Evolutionary conservation across 2,329 filamentous ascomycete species (phyloP).

Genomic region (Cordyceps sp.): DNA sequence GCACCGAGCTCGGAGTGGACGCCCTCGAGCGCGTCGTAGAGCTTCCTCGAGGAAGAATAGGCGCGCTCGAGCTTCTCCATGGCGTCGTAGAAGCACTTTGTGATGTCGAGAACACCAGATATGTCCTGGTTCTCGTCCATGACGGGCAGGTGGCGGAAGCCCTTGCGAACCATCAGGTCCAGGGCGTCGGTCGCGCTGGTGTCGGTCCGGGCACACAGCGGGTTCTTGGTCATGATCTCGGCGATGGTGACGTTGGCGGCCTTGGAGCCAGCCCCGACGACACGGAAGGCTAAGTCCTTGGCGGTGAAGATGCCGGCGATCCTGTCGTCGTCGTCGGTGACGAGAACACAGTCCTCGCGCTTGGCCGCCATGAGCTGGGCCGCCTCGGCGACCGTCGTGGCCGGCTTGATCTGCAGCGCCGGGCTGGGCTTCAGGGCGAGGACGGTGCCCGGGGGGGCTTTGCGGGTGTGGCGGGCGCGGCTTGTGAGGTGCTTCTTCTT

Average conservation of each 20-base stretch:
- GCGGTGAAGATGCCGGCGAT: slow-evolving; percentile 98
- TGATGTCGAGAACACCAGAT: slow-evolving; percentile 93
- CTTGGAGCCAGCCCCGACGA: slow-evolving; percentile 82
- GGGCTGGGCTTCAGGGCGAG: slow-evolving; percentile 89
- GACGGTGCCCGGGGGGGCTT: slow-evolving; percentile 90
- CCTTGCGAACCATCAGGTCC: slow-evolving; percentile 95
- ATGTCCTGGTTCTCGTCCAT: slow-evolving; percentile 99
- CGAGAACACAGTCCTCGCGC: slow-evolving; percentile 91
- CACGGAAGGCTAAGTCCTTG: slow-evolving; percentile 94
- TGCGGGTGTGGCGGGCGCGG: slow-evolving; percentile 71
- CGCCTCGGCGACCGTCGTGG: slow-evolving; percentile 84
- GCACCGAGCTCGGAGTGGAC: slow-evolving; percentile 93
- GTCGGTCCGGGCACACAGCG: slow-evolving; percentile 89
- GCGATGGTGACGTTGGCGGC: slow-evolving; percentile 82
- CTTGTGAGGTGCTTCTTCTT: slow-evolving; percentile 81
- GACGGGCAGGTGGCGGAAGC: slow-evolving; percentile 90
- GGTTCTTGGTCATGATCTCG: slow-evolving; percentile 99
- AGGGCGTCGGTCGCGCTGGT: slow-evolving; percentile 95
- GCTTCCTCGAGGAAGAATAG: slow-evolving; percentile 92
- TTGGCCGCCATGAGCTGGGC: slow-evolving; percentile 98
- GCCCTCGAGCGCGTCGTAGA: slow-evolving; percentile 94
- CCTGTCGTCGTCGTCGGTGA: slow-evolving; percentile 93
- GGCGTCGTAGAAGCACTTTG: slow-evolving; percentile 98
- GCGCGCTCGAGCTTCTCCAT: slow-evolving; percentile 99
- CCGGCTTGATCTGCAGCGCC: slow-evolving; percentile 93